Conservation (phyloP, 345 rosid genomes). For the Gossypium rotundifolium region DNA sequence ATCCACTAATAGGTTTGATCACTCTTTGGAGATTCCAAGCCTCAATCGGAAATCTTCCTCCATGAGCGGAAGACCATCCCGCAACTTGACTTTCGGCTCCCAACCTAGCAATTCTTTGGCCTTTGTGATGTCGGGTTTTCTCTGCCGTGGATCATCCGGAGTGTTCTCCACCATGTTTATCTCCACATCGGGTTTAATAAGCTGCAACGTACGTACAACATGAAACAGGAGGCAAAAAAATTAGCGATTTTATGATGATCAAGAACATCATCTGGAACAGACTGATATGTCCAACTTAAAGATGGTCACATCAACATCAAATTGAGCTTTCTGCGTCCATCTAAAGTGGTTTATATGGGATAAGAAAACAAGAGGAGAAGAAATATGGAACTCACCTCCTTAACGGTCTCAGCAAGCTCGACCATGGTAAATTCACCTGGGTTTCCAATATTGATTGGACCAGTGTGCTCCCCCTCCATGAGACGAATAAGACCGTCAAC, state of each 20-base stretch:
- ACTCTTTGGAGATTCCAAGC: conserved; percentile 48
- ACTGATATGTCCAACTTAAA: not conserved
- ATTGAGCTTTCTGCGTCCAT: not conserved
- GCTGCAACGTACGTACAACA: conserved; percentile 27
- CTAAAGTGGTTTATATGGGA: not conserved
- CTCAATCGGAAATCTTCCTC: conserved; percentile 78
- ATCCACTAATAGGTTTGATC: conserved; percentile 1
- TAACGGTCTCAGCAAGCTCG: conserved; percentile 86
- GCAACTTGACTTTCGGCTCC: conserved; percentile 82
- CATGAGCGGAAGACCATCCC: conserved; percentile 84
- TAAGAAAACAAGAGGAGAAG: not conserved
- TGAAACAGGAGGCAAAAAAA: not conserved
- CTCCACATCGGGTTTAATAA: conserved; percentile 68
- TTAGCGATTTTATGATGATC: no score
- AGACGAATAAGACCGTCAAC: conserved; percentile 94
- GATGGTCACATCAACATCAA: not conserved
- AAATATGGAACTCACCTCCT: conserved; percentile 51
- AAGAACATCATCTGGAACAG: not conserved
- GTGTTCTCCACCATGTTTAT: conserved; percentile 88
- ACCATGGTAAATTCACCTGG: conserved; percentile 96
- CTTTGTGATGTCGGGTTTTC: conserved; percentile 82
- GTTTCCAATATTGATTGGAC: conserved; percentile 95
- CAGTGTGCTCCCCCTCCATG: conserved; percentile 91
- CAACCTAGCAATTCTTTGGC: conserved; percentile 84
- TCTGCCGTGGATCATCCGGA: conserved; percentile 84